Evolutionary conservation across 2,329 filamentous ascomycete species (phyloP).

Genomic region (Harringtonia lauricola): DNA sequence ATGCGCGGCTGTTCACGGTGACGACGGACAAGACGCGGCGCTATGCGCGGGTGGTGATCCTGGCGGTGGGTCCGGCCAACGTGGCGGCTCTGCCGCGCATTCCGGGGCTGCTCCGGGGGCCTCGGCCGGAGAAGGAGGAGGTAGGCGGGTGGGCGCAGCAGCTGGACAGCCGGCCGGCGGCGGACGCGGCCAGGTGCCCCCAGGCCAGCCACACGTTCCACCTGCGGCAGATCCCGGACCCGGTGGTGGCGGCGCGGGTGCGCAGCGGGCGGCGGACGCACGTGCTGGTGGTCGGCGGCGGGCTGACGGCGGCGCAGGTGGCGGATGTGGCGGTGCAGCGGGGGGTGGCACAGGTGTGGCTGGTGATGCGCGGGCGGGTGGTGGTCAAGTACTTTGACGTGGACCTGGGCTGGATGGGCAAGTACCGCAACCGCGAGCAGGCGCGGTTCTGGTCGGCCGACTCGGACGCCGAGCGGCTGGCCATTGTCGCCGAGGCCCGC

Average conservation of each 20-base stretch:
- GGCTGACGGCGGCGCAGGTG: conserved; percentile 66
- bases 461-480: conserved; percentile 54
- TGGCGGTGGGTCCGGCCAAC: conserved; percentile 62
- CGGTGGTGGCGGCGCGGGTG: conserved; percentile 41
- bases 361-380: conserved; percentile 49
- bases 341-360: conserved; percentile 57
- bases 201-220: conserved; percentile 46
- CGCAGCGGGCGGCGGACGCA: conserved; percentile 39
- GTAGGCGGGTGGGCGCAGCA: background rate
- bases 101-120: conserved; percentile 3
- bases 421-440: conserved; percentile 69
- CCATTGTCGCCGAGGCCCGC: conserved; percentile 54
- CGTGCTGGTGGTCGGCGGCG: conserved; percentile 62
- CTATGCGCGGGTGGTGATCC: conserved; percentile 51
- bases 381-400: conserved; percentile 69
- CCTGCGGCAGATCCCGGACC: conserved; percentile 42
- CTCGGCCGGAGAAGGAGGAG: background rate
- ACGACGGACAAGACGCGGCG: conserved; percentile 41
- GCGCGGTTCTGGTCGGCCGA: conserved; percentile 69
- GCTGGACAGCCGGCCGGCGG: background rate
- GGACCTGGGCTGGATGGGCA: conserved; percentile 68
- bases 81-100: conserved; percentile 34
- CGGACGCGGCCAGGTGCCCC: conserved; percentile 2
- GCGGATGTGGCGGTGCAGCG: conserved; percentile 53
- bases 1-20: conserved; percentile 53